Evolutionary conservation across 257 asterid species (phyloP), one percentile per base, ranked within the genome.

Genomic region (Solanum appendiculatum): DNA sequence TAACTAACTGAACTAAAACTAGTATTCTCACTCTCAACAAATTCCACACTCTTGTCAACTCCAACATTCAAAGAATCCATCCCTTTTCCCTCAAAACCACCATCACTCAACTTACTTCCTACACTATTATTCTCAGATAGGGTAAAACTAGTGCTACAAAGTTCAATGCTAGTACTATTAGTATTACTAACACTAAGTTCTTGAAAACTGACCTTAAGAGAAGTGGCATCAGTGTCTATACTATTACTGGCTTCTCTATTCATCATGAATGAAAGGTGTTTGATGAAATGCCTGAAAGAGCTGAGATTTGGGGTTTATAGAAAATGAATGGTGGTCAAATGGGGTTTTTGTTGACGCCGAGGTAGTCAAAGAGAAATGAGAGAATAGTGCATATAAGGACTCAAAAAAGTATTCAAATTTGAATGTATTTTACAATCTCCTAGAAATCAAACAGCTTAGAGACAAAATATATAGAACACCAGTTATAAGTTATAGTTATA

Each of bases 331-430:
- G 56, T 83, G 93, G 98, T 96, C 95, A 93, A 94, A 89, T 91
- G 87, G 85, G 88, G 83, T 86, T 75, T 89, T 91, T 87, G 94
- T 88, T 56, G 88, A 88, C 88, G 94, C 88, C 96, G 96, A 94
- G 96, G 98, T 78, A 88, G 98, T 96, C 99, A 95, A 94, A 93
- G 93, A 74, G 86, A 83, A 18, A 85, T n/a, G 88, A 75, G 60
- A 72, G 78, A 74, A 60, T 74, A 39, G 88, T 88, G 86, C 86
- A 48, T 86, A 86, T 90, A 68, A 90, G 82, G 81, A 60, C 25
- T 86, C 93, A 68, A 60, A 56, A 87, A 86, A 77, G 89, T 68
- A 84, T 64, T 88, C 68, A 81, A 81, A 81, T 81, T 81, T 81
- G 85, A 81, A 29, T 75, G 90, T 81, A 77, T 75, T 37, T 89